Evolutionary conservation across 768 basidiomycete genomes (phyloP), one percentile per base, ranked within the genome.

Genomic region (Fomitopsis serialis): DNA sequence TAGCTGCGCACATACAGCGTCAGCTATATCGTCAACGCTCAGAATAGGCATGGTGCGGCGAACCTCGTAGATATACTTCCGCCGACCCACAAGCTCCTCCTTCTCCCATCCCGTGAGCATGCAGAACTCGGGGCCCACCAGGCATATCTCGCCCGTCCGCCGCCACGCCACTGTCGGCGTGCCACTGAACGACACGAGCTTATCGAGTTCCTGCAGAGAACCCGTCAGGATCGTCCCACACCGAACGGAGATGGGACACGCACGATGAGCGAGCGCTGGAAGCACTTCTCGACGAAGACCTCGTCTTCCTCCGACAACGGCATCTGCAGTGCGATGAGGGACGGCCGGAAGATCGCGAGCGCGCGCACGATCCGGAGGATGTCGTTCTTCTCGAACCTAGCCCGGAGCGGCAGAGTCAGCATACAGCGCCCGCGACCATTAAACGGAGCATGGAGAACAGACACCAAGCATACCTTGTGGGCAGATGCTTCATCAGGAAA

Each of bases 101-200:
- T 87, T 78, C 9, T 82, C 81, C 90, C 92, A 95, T 61, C 89
- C 92, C 9, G 92, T 94, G 57, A 99, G 75, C 79, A 92, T 87
- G 68, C 88, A 91, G 66, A 99, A 98, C 70, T 99, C 97, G 5
- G 92, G 89, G 0, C 94, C 95, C 45, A 94, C 97, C 44, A 97
- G 84, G 64, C 93, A 95, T 23, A 99, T 94, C 72, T 99, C 97
- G 62, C 97, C 97, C 19, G 97, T 99, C 48, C 97, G 80, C 43
- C 97, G 85, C 96, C 96, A 99, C 11, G 96, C 90, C 40, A 95
- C 93, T 1, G 96, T 98, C 2, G 96, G 96, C 25, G 96, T 98
- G 11, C 96, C 96, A 61, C 89, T 95, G 69, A 91, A 97, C 48
- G 92, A 93, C 54, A 98, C 97, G 56, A 98, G 79, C 72, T 97